phyloP scores from a whole-genome alignment of 768 basidiomycete species.

The Dioszegia hungarica region DNA sequence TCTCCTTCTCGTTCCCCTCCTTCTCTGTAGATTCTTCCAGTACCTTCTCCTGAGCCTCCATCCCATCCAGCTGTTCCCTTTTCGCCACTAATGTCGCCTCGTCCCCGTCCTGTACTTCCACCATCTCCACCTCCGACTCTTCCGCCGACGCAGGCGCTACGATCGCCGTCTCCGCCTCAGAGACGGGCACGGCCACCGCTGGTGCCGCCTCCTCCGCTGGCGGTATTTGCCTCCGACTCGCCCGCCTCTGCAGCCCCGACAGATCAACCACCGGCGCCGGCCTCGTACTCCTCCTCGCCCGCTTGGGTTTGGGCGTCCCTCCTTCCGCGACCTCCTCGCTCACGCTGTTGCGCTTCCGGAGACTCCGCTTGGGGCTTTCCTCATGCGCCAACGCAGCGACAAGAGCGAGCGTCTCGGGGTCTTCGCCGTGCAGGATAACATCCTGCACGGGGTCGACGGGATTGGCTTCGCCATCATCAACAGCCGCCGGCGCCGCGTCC shows the following conservation, averaged over 20 bases:
- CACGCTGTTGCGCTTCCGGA: conserved; percentile 7
- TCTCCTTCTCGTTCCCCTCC: neutral
- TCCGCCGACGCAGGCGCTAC: neutral
- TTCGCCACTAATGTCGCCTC: neutral
- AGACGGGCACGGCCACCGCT: neutral
- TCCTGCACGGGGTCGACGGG: neutral
- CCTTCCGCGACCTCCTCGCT: neutral
- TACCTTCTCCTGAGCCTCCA: no score
- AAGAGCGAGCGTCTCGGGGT: conserved; percentile 30
- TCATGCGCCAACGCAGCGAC: conserved; percentile 22
- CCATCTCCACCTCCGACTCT: neutral
- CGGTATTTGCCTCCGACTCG: no score
- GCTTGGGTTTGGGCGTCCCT: neutral
- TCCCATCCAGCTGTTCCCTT: no score
- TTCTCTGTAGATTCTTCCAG: no score
- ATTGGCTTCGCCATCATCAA: neutral
- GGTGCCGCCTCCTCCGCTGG: conserved; percentile 1
- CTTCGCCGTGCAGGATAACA: conserved; percentile 19
- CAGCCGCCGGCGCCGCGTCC: neutral
- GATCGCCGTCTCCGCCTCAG: conserved; percentile 3
- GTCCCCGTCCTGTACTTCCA: neutral
- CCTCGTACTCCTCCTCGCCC: neutral
- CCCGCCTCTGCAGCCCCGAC: no score
- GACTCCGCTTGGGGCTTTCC: conserved; percentile 15
- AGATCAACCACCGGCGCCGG: neutral